Evolutionary conservation across 345 rosid species (phyloP).

Genomic region (Dipteronia dyeriana): DNA sequence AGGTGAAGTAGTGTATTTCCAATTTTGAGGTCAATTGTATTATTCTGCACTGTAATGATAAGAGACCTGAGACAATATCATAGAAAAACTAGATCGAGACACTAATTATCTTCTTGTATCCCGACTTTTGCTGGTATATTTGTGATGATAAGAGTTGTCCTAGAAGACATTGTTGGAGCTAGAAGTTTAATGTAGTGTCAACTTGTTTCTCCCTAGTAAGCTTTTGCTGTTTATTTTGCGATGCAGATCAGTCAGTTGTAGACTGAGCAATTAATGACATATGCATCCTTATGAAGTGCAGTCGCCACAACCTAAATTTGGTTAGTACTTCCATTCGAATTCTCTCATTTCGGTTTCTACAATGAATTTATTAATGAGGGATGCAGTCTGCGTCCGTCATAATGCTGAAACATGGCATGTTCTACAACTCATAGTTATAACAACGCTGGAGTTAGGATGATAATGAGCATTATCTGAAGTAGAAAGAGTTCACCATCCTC

Average conservation of each 20-base stretch:
- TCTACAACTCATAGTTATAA: too few species aligned
- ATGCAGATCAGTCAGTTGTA: constrained; percentile 78
- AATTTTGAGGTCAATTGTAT: not conserved
- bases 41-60: not conserved
- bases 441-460: not conserved
- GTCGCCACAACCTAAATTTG: constrained; percentile 92
- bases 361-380: not conserved
- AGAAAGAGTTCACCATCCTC: not conserved
- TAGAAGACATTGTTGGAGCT: not conserved
- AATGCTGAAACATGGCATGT: not conserved
- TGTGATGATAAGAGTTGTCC: not conserved
- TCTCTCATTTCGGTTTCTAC: not conserved
- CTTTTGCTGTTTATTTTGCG: constrained; percentile 8
- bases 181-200: not conserved
- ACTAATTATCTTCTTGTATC: constrained; percentile 1
- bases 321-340: constrained; percentile 41
- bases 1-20: constrained; percentile 43
- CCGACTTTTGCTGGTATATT: not conserved
- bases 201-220: not conserved
- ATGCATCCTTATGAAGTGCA: constrained; percentile 85
- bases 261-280: constrained; percentile 85
- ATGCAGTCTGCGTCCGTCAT: not conserved
- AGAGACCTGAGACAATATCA: not conserved
- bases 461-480: not conserved
- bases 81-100: not conserved